A percentile compares a stretch with the other conserved stretches of the same genome.
phyloP scores from a whole-genome alignment of 2,329 filamentous ascomycete genomes.

The Colletotrichum gigasporum region DNA sequence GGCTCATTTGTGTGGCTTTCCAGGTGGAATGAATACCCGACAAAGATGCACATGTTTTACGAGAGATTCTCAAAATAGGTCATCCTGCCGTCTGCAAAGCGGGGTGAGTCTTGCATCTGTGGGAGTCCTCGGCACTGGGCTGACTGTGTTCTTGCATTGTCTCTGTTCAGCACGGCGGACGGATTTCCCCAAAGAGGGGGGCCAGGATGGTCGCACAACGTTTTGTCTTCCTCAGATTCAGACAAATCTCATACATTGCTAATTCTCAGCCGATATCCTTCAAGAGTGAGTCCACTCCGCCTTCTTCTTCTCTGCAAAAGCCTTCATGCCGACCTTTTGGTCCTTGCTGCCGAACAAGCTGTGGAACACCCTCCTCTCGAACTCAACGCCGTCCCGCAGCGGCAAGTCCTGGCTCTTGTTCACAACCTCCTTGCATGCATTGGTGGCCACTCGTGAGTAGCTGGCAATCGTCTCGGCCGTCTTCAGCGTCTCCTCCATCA shows the following conservation, averaged over 20 bases:
- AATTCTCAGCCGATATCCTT: not conserved
- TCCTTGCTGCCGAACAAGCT: slow-evolving; percentile 92
- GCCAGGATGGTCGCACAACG: slow-evolving; percentile 6
- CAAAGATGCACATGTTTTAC: not conserved
- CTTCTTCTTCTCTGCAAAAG: slow-evolving; percentile 95
- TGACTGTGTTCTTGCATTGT: slow-evolving; percentile 25
- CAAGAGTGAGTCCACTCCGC: slow-evolving; percentile 88
- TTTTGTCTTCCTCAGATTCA: slow-evolving; percentile 15
- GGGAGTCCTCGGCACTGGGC: not conserved
- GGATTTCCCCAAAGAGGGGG: slow-evolving; percentile 7
- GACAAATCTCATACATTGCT: slow-evolving; percentile 12
- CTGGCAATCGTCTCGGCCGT: slow-evolving; percentile 91
- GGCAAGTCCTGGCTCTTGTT: slow-evolving; percentile 97
- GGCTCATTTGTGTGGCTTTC: not conserved
- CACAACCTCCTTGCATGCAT: slow-evolving; percentile 96
- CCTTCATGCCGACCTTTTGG: slow-evolving; percentile 97
- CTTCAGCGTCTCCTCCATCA: slow-evolving; percentile 82
- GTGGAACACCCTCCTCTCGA: slow-evolving; percentile 93
- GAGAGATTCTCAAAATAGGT: slow-evolving; percentile 8
- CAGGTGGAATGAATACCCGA: not conserved
- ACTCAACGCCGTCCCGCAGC: slow-evolving; percentile 91
- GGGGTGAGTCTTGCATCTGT: not conserved
- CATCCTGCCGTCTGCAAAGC: not conserved
- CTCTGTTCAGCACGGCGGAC: not conserved
- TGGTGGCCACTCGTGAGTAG: slow-evolving; percentile 86